Conservation (phyloP, 2,329 filamentous ascomycete genomes). For the Cytospora mali region DNA sequence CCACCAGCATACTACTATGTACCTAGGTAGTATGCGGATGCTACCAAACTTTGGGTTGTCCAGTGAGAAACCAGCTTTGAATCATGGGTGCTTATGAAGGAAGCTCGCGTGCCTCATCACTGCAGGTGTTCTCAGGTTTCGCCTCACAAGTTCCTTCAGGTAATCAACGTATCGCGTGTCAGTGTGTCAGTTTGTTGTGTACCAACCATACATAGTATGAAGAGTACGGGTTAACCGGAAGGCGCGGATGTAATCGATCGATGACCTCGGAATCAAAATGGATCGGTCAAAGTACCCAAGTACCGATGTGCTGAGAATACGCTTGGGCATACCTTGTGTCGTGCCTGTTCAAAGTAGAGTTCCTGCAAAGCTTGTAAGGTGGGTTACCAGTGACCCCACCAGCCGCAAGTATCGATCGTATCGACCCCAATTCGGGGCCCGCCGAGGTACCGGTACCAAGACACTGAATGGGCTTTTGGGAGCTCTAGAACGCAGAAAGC, state of each 20-base stretch:
- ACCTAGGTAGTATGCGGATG: not conserved
- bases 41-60: not conserved
- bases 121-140: not conserved
- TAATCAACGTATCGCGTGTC: too few relatives aligned
- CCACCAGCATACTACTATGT: too few relatives aligned
- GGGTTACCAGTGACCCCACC: not conserved
- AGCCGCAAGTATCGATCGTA: not conserved
- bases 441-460: conserved; percentile 18
- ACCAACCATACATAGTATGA: too few relatives aligned
- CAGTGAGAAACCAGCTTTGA: not conserved
- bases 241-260: not conserved
- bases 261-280: not conserved
- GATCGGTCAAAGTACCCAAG: not conserved
- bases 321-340: not conserved
- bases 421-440: not conserved
- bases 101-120: not conserved
- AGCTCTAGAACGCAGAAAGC: not conserved
- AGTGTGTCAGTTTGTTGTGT: too few relatives aligned
- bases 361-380: not conserved
- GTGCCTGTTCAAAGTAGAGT: not conserved
- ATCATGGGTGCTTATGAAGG: not conserved
- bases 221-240: too few relatives aligned
- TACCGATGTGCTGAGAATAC: not conserved
- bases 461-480: not conserved
- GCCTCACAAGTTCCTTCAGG: not conserved